A percentile compares a stretch with the other conserved stretches of the same genome.
Evolutionary conservation across 768 basidiomycete species (phyloP).

Genomic region (Mycena crocata): DNA sequence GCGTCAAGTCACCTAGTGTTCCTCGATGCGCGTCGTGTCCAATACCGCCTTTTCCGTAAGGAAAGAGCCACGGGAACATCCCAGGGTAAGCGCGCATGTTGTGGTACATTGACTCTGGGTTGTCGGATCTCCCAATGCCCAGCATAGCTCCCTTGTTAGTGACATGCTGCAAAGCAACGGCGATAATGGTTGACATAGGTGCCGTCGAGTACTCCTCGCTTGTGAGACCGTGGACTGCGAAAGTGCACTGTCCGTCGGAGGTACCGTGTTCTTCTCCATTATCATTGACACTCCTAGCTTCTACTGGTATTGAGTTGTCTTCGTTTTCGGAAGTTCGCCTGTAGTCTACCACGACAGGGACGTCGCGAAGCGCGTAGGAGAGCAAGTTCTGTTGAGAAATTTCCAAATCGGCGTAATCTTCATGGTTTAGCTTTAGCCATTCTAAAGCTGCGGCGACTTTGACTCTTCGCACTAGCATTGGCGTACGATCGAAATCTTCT

Average conservation of each 20-base stretch:
- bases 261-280: constrained; percentile 43
- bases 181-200: constrained; percentile 35
- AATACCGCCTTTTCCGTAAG: constrained; percentile 47
- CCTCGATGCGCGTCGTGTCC: constrained; percentile 39
- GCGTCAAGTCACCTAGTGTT: constrained; percentile 22
- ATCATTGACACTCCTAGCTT: constrained; percentile 37
- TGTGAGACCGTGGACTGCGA: constrained; percentile 51
- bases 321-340: constrained; percentile 28
- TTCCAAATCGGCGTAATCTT: constrained; percentile 44
- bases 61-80: constrained; percentile 58
- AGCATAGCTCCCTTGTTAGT: constrained; percentile 38
- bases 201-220: constrained; percentile 38
- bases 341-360: constrained; percentile 42
- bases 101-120: constrained; percentile 41
- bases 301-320: constrained; percentile 11
- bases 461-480: constrained; percentile 45
- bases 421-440: constrained; percentile 50
- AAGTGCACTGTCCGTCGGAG: constrained; percentile 45
- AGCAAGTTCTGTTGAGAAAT: constrained; percentile 43
- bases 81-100: constrained; percentile 51
- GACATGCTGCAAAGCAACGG: constrained; percentile 44
- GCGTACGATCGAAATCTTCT: constrained; percentile 41
- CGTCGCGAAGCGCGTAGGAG: constrained; percentile 37
- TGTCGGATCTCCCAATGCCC: constrained; percentile 38
- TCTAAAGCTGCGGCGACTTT: constrained; percentile 40